phyloP scores from a whole-genome alignment of 768 basidiomycete genomes.

The Gelatoporia subvermispora region DNA sequence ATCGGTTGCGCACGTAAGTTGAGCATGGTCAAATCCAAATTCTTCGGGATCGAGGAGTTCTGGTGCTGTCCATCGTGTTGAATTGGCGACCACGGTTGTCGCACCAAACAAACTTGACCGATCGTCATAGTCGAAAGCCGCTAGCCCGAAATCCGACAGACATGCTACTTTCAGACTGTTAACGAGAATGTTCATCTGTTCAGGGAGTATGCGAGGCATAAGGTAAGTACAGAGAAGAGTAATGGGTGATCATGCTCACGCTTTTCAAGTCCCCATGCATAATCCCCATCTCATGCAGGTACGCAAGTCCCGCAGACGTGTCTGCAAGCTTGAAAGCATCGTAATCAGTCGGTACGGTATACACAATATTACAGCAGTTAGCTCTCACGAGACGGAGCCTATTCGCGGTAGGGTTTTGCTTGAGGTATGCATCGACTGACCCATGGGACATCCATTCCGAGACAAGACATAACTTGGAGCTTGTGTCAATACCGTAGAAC shows the following conservation, averaged over 20 bases:
- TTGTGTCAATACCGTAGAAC: neutral
- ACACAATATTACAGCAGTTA: no score
- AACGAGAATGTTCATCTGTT: neutral
- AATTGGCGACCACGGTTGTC: no score
- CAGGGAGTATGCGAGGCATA: neutral
- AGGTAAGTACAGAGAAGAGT: no score
- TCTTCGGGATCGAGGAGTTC: neutral
- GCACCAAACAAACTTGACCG: neutral
- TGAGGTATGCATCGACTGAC: neutral
- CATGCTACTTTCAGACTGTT: neutral
- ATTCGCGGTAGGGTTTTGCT: neutral
- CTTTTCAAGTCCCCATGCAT: constrained; percentile 6
- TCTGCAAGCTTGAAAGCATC: neutral
- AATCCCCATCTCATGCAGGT: neutral
- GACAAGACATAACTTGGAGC: neutral
- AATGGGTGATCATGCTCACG: neutral
- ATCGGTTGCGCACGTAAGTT: neutral
- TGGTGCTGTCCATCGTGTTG: neutral
- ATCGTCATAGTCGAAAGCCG: neutral
- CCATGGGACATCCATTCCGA: constrained; percentile 1
- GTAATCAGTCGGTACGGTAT: no score
- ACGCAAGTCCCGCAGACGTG: neutral
- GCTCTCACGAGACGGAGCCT: neutral
- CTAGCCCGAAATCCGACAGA: neutral
- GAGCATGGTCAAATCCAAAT: no score